phyloP scores from a whole-genome alignment of 1,284 basidiomycete genomes.

The Chiua sp. region DNA sequence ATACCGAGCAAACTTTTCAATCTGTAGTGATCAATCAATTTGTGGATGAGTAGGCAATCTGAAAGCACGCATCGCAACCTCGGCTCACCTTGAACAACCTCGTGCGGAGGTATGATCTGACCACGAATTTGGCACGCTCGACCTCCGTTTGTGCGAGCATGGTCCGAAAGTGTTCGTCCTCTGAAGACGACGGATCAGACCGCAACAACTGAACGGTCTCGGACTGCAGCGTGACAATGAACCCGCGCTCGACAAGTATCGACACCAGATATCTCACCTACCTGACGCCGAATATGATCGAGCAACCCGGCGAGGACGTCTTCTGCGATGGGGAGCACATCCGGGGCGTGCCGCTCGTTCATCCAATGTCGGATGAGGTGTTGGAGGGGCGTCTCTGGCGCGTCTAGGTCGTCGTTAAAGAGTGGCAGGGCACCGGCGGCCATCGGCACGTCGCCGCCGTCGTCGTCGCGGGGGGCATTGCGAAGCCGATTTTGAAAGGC shows the following conservation, averaged over 20 bases:
- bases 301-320: conserved; percentile 73
- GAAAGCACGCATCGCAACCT: neutral
- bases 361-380: conserved; percentile 82
- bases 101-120: conserved; percentile 87
- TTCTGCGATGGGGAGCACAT: conserved; percentile 79
- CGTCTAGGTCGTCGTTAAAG: conserved; percentile 29
- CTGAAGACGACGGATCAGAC: conserved; percentile 79
- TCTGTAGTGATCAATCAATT: conserved; percentile 50
- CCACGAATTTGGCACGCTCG: conserved; percentile 90
- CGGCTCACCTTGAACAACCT: conserved; percentile 77
- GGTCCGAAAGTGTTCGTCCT: conserved; percentile 91
- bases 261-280: conserved; percentile 45
- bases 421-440: conserved; percentile 12
- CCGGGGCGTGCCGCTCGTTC: conserved; percentile 85
- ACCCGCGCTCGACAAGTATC: conserved; percentile 5
- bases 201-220: conserved; percentile 71
- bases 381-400: conserved; percentile 54
- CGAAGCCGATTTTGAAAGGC: conserved; percentile 36
- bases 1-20: conserved; percentile 84
- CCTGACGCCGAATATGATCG: conserved; percentile 88
- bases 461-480: conserved; percentile 27
- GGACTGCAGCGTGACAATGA: conserved; percentile 43
- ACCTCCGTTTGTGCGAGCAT: conserved; percentile 93
- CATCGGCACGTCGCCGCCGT: conserved; percentile 23
- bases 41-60: neutral